Conservation (phyloP, 2,329 filamentous ascomycete species). For the Curvularia sp. region DNA sequence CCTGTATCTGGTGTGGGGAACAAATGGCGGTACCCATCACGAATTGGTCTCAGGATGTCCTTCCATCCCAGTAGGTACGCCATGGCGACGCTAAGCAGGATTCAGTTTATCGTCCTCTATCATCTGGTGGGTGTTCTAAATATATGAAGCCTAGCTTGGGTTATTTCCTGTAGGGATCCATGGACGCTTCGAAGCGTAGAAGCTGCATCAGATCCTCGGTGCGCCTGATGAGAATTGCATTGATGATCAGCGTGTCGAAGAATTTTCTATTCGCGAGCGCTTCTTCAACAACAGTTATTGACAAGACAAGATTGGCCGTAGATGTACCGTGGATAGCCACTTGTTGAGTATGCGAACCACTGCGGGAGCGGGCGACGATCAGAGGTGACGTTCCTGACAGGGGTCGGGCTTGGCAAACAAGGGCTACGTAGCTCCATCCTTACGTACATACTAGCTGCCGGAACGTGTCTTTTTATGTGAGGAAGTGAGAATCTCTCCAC, state of each 20-base stretch:
- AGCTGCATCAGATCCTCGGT: background rate
- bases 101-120: background rate
- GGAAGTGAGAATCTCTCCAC: conserved; percentile 16
- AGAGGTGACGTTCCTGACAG: conserved; percentile 31
- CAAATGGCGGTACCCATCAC: conserved; percentile 49
- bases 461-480: conserved; percentile 50
- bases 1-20: conserved; percentile 46
- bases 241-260: background rate
- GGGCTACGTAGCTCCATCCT: conserved; percentile 35
- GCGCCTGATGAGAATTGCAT: background rate
- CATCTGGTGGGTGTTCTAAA: background rate
- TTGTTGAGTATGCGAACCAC: conserved; percentile 8
- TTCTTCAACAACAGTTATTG: background rate
- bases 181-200: background rate
- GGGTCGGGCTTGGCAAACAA: conserved; percentile 40
- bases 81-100: conserved; percentile 21
- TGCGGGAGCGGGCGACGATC: conserved; percentile 19
- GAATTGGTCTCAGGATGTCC: conserved; percentile 49
- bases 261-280: background rate
- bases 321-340: background rate
- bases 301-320: background rate
- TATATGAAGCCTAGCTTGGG: background rate
- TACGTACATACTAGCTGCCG: conserved; percentile 33
- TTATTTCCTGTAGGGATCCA: background rate
- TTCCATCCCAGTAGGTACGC: conserved; percentile 45